phyloP scores from a whole-genome alignment of 331 rosid genomes.

The Phaseolus coccineus region DNA sequence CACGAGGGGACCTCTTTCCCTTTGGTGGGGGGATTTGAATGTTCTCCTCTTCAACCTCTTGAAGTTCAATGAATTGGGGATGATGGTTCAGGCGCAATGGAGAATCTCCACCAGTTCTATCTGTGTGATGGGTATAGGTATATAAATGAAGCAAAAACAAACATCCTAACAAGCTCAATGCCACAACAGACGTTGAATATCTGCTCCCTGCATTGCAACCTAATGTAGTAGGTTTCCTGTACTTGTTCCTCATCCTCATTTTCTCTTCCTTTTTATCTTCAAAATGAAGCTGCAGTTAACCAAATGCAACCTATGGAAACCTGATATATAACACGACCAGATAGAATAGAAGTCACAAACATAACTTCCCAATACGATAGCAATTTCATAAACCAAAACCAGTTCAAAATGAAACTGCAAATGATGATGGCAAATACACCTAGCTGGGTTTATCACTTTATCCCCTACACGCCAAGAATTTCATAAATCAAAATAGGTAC shows the following conservation, averaged over 20 bases:
- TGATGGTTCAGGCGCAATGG: slow-evolving; percentile 53
- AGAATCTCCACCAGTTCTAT: slow-evolving; percentile 46
- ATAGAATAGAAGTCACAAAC: slow-evolving; percentile 50
- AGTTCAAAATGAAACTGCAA: slow-evolving; percentile 29
- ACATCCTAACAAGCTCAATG: slow-evolving; percentile 87
- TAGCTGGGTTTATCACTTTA: background rate
- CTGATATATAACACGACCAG: slow-evolving; percentile 53
- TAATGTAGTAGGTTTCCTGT: slow-evolving; percentile 79
- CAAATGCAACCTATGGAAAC: slow-evolving; percentile 74
- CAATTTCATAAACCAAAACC: slow-evolving; percentile 36
- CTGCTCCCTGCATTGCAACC: slow-evolving; percentile 84
- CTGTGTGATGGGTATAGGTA: slow-evolving; percentile 53
- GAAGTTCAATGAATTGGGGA: slow-evolving; percentile 78
- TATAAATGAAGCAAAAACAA: slow-evolving; percentile 70
- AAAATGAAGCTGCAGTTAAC: slow-evolving; percentile 72
- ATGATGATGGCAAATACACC: slow-evolving; percentile 9
- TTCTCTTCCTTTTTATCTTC: slow-evolving; percentile 74
- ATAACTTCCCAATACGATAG: slow-evolving; percentile 40
- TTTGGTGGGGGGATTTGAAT: slow-evolving; percentile 86
- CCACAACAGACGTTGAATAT: slow-evolving; percentile 58
- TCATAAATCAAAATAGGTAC: background rate
- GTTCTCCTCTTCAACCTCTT: slow-evolving; percentile 80
- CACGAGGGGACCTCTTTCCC: slow-evolving; percentile 96
- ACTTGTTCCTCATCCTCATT: slow-evolving; percentile 89
- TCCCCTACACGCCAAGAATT: background rate